Evolutionary conservation across 352 stramenopile species (phyloP).

Genomic region (Phytophthora boehmeriae): DNA sequence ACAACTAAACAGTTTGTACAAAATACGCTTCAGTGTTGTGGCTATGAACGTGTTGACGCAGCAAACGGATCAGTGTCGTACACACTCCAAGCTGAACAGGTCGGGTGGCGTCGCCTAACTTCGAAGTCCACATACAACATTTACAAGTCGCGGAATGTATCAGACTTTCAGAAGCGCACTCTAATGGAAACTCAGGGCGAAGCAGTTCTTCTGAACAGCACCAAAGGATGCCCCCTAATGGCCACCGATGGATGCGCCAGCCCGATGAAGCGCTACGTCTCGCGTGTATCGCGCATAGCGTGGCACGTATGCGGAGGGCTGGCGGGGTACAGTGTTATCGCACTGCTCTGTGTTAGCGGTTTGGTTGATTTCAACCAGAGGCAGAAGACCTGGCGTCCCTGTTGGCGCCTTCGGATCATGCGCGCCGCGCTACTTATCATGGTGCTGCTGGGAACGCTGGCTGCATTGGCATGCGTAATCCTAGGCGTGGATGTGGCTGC

Average conservation of each 20-base stretch:
- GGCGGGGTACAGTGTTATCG: slow-evolving; percentile 19
- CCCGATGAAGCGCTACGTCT: slow-evolving; percentile 42
- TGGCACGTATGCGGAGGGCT: slow-evolving; percentile 27
- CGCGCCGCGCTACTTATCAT: slow-evolving; percentile 16
- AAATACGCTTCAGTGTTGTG: slow-evolving; percentile 55
- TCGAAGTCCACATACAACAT: slow-evolving; percentile 22
- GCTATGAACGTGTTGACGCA: slow-evolving; percentile 35
- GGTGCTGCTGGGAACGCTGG: slow-evolving; percentile 31
- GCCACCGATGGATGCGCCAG: slow-evolving; percentile 28
- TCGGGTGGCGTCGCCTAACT: slow-evolving; percentile 36
- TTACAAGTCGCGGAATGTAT: slow-evolving; percentile 16
- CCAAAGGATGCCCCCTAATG: slow-evolving; percentile 10
- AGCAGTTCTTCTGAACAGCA: not conserved
- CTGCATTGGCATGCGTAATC: slow-evolving; percentile 35
- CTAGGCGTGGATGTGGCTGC: slow-evolving; percentile 47
- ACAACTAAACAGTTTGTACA: slow-evolving; percentile 54
- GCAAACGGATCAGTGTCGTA: slow-evolving; percentile 42
- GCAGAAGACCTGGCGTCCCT: slow-evolving; percentile 18
- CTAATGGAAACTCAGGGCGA: slow-evolving; percentile 25
- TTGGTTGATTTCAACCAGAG: slow-evolving; percentile 8
- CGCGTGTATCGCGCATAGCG: slow-evolving; percentile 21
- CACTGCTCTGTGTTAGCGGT: slow-evolving; percentile 19
- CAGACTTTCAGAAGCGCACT: slow-evolving; percentile 1
- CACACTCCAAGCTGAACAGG: slow-evolving; percentile 35
- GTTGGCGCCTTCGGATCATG: slow-evolving; percentile 23